These are phyloP conservation scores for Macaranga tanarius DNA, from an alignment of 441 rosid genomes.

Conservation along the genomic window DNA sequence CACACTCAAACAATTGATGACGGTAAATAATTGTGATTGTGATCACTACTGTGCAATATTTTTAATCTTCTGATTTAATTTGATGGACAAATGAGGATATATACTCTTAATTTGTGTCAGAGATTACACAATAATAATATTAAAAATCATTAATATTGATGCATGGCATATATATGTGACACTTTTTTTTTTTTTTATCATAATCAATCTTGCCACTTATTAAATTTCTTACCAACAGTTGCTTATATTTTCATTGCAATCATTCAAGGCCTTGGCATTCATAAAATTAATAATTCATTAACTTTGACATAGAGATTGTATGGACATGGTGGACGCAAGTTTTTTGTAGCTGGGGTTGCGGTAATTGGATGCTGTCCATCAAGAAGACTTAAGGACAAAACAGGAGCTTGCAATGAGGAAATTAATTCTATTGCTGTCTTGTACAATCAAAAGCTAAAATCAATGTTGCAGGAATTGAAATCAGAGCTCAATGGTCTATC, in stretches of 20 bases:
- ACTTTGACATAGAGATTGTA: conserved; percentile 27
- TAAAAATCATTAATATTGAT: too few species aligned
- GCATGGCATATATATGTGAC: too few species aligned
- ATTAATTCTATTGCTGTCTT: conserved; percentile 23
- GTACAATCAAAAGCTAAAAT: conserved; percentile 26
- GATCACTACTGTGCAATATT: too few species aligned
- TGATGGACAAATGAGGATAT: too few species aligned
- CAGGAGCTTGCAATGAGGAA: conserved; percentile 30
- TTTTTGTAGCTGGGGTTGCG: conserved; percentile 31
- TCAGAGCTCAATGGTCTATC: conserved; percentile 28
- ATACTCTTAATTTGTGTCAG: too few species aligned
- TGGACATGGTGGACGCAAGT: conserved; percentile 34
- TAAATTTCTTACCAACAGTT: too few species aligned
- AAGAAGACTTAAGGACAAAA: conserved; percentile 26
- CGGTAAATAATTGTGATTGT: conserved; percentile 18
- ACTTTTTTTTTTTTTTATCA: too few species aligned
- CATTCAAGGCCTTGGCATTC: neutral
- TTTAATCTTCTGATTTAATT: too few species aligned
- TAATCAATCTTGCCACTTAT: too few species aligned
- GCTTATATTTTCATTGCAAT: neutral
- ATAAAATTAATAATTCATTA: neutral
- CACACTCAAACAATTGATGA: conserved; percentile 28
- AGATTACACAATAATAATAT: too few species aligned
- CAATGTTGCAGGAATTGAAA: conserved; percentile 29
- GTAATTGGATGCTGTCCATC: conserved; percentile 40